These are phyloP conservation scores for Leccinum arenicola DNA, from an alignment of 768 basidiomycete species.

Conservation along the genomic window DNA sequence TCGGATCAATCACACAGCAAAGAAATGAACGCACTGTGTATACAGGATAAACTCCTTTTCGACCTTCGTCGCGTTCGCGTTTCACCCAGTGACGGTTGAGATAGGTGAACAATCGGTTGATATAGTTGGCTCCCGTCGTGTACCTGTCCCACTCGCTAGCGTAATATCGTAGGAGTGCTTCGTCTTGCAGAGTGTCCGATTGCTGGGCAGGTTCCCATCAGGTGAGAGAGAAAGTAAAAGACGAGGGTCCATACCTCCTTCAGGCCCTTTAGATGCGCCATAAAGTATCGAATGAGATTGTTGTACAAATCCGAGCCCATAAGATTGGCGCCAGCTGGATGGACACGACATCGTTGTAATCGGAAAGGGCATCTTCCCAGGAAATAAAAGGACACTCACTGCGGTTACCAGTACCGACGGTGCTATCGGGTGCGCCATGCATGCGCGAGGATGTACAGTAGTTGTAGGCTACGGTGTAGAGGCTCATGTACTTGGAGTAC, in stretches of 20 bases:
- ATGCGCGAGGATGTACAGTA: slow-evolving; percentile 92
- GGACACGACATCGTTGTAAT: slow-evolving; percentile 19
- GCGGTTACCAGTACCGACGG: slow-evolving; percentile 40
- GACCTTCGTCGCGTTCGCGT: slow-evolving; percentile 94
- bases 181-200: slow-evolving; percentile 79
- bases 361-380: slow-evolving; percentile 23
- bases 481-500: slow-evolving; percentile 83
- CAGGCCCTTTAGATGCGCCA: slow-evolving; percentile 68
- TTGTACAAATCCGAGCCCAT: slow-evolving; percentile 98
- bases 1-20: slow-evolving; percentile 1
- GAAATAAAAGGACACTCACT: slow-evolving; percentile 44
- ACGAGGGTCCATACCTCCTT: slow-evolving; percentile 50
- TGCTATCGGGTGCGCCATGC: slow-evolving; percentile 46
- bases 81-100: slow-evolving; percentile 99
- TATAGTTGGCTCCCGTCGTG: slow-evolving; percentile 95
- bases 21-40: slow-evolving; percentile 74
- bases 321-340: slow-evolving; percentile 81
- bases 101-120: slow-evolving; percentile 96
- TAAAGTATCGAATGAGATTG: slow-evolving; percentile 89
- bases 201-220: slow-evolving; percentile 42
- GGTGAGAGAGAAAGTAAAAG: slow-evolving; percentile 13
- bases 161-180: slow-evolving; percentile 87
- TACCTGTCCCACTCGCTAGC: slow-evolving; percentile 94
- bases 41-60: slow-evolving; percentile 91
- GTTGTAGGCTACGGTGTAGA: slow-evolving; percentile 95